phyloP scores from a whole-genome alignment of 2,329 filamentous ascomycete genomes.

The Cytospora schulzeri region DNA sequence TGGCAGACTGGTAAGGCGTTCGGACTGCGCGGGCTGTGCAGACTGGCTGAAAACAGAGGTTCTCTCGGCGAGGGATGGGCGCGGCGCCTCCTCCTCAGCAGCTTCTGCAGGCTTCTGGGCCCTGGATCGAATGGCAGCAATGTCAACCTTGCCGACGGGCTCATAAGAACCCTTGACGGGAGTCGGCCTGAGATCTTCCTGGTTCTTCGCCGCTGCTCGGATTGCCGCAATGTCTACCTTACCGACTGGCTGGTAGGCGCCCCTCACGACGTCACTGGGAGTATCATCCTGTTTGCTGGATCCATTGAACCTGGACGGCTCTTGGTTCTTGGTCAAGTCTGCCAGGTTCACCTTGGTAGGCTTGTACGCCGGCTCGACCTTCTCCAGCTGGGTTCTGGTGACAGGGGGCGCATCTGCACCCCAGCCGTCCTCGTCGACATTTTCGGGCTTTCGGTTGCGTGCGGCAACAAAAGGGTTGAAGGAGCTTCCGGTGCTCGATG shows the following conservation, averaged over 20 bases:
- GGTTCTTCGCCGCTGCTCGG: constrained; percentile 70
- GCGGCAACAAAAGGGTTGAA: constrained; percentile 72
- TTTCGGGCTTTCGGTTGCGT: constrained; percentile 60
- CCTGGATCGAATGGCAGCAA: constrained; percentile 86
- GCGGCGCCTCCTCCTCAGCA: constrained; percentile 46
- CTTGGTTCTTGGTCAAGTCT: constrained; percentile 72
- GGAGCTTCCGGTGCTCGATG: constrained; percentile 46
- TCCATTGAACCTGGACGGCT: constrained; percentile 63
- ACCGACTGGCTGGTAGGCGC: constrained; percentile 89
- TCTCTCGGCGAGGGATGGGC: constrained; percentile 71
- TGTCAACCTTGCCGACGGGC: constrained; percentile 94
- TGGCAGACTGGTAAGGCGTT: constrained; percentile 81
- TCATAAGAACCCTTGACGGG: constrained; percentile 92
- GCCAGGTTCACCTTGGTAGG: constrained; percentile 95
- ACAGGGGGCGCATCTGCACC: constrained; percentile 90
- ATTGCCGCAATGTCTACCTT: constrained; percentile 98
- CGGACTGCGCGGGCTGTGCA: constrained; percentile 66
- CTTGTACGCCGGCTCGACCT: constrained; percentile 89
- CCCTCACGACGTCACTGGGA: constrained; percentile 69
- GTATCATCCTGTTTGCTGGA: constrained; percentile 49
- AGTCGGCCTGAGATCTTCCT: constrained; percentile 76
- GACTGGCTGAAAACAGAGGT: constrained; percentile 69
- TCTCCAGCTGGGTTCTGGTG: constrained; percentile 83
- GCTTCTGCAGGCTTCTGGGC: constrained; percentile 65
- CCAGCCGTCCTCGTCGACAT: constrained; percentile 87